These are phyloP conservation scores for Diplosphaera chodatii DNA, from an alignment of 139 green algal species.

Conservation along the genomic window DNA sequence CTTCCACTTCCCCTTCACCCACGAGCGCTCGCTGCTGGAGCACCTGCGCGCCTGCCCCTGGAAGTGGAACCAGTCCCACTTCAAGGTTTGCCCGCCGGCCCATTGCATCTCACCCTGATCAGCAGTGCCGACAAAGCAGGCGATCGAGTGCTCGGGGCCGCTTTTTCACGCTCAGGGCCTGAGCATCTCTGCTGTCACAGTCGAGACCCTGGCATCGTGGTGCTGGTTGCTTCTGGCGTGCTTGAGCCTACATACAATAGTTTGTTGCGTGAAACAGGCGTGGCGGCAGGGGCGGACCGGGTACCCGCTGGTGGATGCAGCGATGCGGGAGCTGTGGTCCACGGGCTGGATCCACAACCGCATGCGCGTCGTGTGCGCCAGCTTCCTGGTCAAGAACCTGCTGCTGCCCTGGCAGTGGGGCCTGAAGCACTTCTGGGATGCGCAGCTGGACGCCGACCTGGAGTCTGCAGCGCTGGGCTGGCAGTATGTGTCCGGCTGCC, in stretches of 20 bases:
- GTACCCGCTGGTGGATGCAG: constrained; percentile 83
- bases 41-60: constrained; percentile 82
- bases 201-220: too few relatives aligned
- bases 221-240: too few relatives aligned
- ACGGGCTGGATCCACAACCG: constrained; percentile 85
- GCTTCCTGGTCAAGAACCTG: constrained; percentile 89
- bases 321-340: constrained; percentile 82
- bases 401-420: constrained; percentile 92
- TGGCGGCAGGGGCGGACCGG: constrained; percentile 77
- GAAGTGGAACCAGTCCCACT: constrained; percentile 70
- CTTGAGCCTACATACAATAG: too few relatives aligned
- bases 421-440: constrained; percentile 94
- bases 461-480: constrained; percentile 84
- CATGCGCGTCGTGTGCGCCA: constrained; percentile 63
- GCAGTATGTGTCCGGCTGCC: constrained; percentile 62
- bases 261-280: constrained; percentile 20
- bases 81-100: constrained; percentile 44
- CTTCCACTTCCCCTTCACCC: constrained; percentile 96
- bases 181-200: too few relatives aligned
- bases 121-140: too few relatives aligned
- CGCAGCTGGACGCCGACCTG: constrained; percentile 83
- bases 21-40: constrained; percentile 83
- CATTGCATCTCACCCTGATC: too few relatives aligned
- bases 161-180: too few relatives aligned
- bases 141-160: too few relatives aligned